These are phyloP conservation scores for Pichia norvegensis DNA, from an alignment of 1,139 yeast species.

Conservation along the genomic window DNA sequence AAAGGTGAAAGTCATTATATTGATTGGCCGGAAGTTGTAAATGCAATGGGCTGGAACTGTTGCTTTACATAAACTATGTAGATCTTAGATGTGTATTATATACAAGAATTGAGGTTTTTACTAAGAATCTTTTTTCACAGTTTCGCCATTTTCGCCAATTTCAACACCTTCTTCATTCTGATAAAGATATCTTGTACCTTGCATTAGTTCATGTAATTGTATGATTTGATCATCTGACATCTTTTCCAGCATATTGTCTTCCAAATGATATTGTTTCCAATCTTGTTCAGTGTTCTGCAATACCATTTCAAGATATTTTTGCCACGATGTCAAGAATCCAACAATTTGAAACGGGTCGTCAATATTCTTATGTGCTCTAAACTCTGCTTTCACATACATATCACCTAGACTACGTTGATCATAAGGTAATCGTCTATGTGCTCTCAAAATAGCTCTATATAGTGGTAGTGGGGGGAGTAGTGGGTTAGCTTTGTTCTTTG, in stretches of 20 bases:
- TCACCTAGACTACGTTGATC: slow-evolving; percentile 79
- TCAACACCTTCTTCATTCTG: slow-evolving; percentile 9
- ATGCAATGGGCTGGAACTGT: slow-evolving; percentile 27
- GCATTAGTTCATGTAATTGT: slow-evolving; percentile 72
- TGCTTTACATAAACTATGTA: slow-evolving; percentile 19
- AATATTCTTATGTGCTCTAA: slow-evolving; percentile 70
- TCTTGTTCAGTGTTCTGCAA: slow-evolving; percentile 47
- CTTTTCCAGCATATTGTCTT: slow-evolving; percentile 59
- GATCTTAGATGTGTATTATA: background rate
- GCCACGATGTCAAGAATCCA: slow-evolving; percentile 93
- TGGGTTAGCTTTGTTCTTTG: slow-evolving; percentile 42
- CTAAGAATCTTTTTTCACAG: background rate
- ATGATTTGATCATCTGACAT: slow-evolving; percentile 89
- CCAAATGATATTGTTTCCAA: slow-evolving; percentile 64
- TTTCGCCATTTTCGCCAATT: background rate
- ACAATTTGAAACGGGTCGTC: slow-evolving; percentile 92
- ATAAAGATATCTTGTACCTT: slow-evolving; percentile 39
- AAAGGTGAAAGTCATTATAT: slow-evolving; percentile 13
- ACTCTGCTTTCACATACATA: slow-evolving; percentile 81
- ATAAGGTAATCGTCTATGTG: slow-evolving; percentile 61
- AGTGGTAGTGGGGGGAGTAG: slow-evolving; percentile 75
- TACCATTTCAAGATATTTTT: slow-evolving; percentile 67
- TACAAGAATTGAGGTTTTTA: background rate
- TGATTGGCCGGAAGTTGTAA: slow-evolving; percentile 27
- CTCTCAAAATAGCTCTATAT: slow-evolving; percentile 70